Base-by-base conservation (phyloP, 2,329 filamentous ascomycete species). In the Ophiosphaerella korrae region DNA sequence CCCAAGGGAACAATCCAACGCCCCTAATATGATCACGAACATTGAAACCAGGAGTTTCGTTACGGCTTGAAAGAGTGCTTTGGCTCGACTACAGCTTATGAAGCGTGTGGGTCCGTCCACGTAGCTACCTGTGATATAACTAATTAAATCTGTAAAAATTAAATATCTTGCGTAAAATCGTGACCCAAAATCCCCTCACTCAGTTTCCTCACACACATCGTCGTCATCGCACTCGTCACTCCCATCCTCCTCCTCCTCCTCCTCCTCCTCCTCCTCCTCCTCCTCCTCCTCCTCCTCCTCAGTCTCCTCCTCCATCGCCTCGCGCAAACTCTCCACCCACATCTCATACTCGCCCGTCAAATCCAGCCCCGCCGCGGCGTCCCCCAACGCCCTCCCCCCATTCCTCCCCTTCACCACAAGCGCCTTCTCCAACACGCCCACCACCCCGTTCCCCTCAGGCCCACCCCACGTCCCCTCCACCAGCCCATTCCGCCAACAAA, bases 401-500 rank as follows among this genome's bases (percentile, higher is more conserved):
- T 35, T 32, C 21, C 14, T 42, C 33, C 63, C 64, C 41, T 57
- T 66, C 8, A 54, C 61, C 23, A 68, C 9, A 38, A 72, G 32
- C 36, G 63, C 64, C 34, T 52, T 55, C 42, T 72, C 68, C 43
- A 71, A 48, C 11, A 66, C 64, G 1, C 66, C 68, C 7, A 23
- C 64, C 18, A 40, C 56, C 64, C 8, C 37, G 41, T 12, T 37
- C 36, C 3, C 34, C 46, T 5, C 32, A 51, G 35, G 45, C 45
- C 54, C 45, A 53, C 34, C 54, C 16, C 11, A 46, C 53, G 13
- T 35, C n/a, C 13, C 58, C 16, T 46, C 32, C 13, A 70, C 63
- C 54, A 74, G 58, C 5, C 66, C 69, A 51, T 77, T 76, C 35
- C 76, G 55, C 41, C 53, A 56, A 56, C 75, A 76, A 56, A 77